phyloP scores from a whole-genome alignment of 306 rosid species.

The Prunus salicina region DNA sequence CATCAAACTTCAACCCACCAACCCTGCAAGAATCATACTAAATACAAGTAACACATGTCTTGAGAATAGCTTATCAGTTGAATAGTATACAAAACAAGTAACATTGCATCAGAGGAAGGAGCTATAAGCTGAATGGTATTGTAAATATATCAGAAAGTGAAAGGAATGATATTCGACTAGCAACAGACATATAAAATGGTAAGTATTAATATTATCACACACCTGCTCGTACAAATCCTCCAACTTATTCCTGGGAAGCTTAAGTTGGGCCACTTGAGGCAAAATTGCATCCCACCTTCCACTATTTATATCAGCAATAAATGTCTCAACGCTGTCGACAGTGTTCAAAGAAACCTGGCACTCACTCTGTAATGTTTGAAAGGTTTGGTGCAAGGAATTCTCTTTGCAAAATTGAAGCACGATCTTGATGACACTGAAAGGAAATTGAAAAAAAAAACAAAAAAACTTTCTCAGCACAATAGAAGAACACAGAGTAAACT shows the following conservation, averaged over 20 bases:
- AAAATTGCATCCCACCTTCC: conserved; percentile 97
- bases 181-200: neutral
- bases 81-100: neutral
- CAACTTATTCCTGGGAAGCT: conserved; percentile 88
- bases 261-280: conserved; percentile 96
- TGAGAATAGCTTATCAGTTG: neutral
- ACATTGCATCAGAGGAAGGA: neutral
- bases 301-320: conserved; percentile 83
- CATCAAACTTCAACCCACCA: neutral
- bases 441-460: neutral
- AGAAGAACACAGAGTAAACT: neutral
- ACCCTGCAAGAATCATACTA: neutral
- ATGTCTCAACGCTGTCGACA: conserved; percentile 93
- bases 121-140: neutral
- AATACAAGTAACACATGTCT: neutral
- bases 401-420: conserved; percentile 99
- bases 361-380: conserved; percentile 90
- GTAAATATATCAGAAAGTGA: neutral
- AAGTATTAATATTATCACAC: neutral
- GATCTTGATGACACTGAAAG: conserved; percentile 84
- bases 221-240: conserved; percentile 99
- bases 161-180: neutral
- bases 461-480: neutral
- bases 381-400: conserved; percentile 84
- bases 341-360: conserved; percentile 97